These are phyloP conservation scores for Tripidium arundinaceum DNA, from an alignment of 202 grass and related monocot species.

Conservation along the genomic window DNA sequence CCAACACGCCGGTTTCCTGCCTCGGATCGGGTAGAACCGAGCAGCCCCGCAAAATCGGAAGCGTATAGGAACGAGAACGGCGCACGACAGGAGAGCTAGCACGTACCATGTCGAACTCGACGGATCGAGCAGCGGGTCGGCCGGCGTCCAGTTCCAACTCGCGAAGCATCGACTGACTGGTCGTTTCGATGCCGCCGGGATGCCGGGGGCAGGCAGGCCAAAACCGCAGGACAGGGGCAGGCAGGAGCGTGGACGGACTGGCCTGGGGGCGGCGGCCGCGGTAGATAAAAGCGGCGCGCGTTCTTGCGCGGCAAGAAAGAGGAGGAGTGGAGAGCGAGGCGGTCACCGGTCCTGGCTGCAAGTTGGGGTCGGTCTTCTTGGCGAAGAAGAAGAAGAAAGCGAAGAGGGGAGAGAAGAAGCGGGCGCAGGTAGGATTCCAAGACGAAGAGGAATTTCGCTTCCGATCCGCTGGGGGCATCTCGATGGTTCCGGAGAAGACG, in stretches of 20 bases:
- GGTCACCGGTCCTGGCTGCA: background rate
- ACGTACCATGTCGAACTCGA: constrained; percentile 24
- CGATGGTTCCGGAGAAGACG: background rate
- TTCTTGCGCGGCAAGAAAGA: constrained; percentile 15
- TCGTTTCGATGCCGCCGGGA: background rate
- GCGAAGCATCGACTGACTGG: background rate
- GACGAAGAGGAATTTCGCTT: too few species aligned
- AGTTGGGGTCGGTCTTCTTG: background rate
- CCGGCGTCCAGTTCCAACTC: background rate
- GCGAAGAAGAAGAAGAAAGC: background rate
- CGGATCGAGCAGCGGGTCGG: background rate
- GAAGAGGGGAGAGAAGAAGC: background rate
- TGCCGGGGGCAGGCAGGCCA: background rate
- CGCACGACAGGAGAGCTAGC: background rate
- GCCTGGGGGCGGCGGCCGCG: background rate
- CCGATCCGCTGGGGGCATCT: background rate
- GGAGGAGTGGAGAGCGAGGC: background rate
- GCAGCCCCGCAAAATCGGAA: background rate
- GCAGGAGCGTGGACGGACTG: background rate
- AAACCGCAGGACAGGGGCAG: background rate
- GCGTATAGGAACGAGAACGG: background rate
- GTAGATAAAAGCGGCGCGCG: background rate
- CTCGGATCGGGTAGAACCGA: background rate
- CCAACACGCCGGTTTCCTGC: background rate
- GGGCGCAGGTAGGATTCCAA: background rate